phyloP scores from a whole-genome alignment of 176 grass and related monocot genomes.

The Musa beccarii region DNA sequence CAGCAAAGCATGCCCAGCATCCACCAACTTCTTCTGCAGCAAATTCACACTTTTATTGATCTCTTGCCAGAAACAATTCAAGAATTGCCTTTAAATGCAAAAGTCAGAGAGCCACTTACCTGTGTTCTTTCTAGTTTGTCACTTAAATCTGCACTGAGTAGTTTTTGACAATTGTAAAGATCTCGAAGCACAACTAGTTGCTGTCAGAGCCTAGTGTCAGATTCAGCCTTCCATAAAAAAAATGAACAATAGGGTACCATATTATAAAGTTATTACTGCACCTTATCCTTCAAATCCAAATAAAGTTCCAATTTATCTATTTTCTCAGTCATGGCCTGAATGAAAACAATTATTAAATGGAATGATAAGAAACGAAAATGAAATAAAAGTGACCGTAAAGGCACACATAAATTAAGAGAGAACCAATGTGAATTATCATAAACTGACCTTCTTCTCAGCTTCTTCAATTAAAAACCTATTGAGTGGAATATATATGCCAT shows the following conservation, averaged over 20 bases:
- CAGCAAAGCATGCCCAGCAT: constrained; percentile 38
- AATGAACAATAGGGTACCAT: neutral
- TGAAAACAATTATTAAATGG: neutral
- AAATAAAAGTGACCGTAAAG: neutral
- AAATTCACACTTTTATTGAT: constrained; percentile 2
- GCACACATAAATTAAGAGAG: neutral
- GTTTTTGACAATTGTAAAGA: constrained; percentile 55
- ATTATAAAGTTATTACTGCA: neutral
- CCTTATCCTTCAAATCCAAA: constrained; percentile 80
- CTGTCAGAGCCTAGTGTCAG: constrained; percentile 31
- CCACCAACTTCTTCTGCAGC: constrained; percentile 56
- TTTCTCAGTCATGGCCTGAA: constrained; percentile 67
- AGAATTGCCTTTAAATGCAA: neutral
- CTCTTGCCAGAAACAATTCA: neutral
- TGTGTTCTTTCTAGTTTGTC: constrained; percentile 45
- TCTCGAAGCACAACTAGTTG: constrained; percentile 57
- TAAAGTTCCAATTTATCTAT: constrained; percentile 53
- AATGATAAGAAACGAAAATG: neutral
- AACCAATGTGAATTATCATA: neutral
- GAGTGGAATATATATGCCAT: constrained; percentile 80
- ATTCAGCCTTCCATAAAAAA: constrained; percentile 6
- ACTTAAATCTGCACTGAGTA: constrained; percentile 40
- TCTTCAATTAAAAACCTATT: constrained; percentile 68
- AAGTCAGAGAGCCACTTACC: constrained; percentile 22
- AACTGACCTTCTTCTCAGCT: constrained; percentile 67